Evolutionary conservation across 2,329 filamentous ascomycete genomes (phyloP).

Genomic region (Thielaviopsis punctulata): DNA sequence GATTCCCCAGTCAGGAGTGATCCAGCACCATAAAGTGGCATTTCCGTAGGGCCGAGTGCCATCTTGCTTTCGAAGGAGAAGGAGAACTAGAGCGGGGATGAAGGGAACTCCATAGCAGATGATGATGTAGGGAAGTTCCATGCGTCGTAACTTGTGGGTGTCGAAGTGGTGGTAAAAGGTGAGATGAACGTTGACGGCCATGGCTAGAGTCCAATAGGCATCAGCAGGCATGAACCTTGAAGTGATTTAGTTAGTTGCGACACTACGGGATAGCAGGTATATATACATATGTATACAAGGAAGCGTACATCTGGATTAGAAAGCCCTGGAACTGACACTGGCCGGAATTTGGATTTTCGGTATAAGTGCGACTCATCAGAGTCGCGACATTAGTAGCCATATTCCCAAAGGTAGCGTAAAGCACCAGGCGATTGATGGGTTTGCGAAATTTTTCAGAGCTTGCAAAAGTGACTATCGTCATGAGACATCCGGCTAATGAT

Average conservation of each 20-base stretch:
- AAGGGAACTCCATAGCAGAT: slow-evolving; percentile 54
- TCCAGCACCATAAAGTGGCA: slow-evolving; percentile 67
- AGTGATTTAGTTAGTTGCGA: neutral
- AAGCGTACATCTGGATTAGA: slow-evolving; percentile 60
- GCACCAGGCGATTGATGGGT: slow-evolving; percentile 72
- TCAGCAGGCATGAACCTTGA: slow-evolving; percentile 55
- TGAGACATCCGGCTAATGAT: slow-evolving; percentile 51
- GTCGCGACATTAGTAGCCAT: slow-evolving; percentile 62
- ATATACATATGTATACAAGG: neutral
- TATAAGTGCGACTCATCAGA: slow-evolving; percentile 48
- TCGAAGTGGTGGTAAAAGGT: slow-evolving; percentile 58
- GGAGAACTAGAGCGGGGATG: slow-evolving; percentile 42
- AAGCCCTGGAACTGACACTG: slow-evolving; percentile 60
- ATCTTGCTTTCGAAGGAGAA: slow-evolving; percentile 36
- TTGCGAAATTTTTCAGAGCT: slow-evolving; percentile 57
- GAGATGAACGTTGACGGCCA: slow-evolving; percentile 65
- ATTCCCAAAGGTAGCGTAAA: slow-evolving; percentile 72
- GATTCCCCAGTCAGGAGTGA: slow-evolving; percentile 43
- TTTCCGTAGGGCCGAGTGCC: slow-evolving; percentile 46
- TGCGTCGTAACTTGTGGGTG: slow-evolving; percentile 37
- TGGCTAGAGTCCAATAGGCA: slow-evolving; percentile 55
- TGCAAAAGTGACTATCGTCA: slow-evolving; percentile 57
- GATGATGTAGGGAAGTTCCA: slow-evolving; percentile 51
- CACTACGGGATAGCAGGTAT: neutral
- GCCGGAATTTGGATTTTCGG: slow-evolving; percentile 29